Evolutionary conservation across 805 yeast genomes (phyloP).

Genomic region (Limtongia smithiae): DNA sequence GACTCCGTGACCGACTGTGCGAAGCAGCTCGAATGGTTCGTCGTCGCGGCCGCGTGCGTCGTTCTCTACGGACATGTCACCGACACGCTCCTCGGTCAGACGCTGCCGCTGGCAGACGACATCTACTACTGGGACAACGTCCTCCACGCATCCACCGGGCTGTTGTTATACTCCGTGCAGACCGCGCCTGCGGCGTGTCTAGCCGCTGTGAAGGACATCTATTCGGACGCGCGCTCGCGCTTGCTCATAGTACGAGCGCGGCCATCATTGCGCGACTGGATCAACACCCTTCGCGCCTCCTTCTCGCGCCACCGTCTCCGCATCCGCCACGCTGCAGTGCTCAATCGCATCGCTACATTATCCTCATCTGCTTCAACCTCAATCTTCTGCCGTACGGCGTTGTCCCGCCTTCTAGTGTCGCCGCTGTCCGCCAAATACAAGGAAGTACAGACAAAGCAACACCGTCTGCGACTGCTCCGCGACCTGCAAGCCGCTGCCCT

Average conservation of each 20-base stretch:
- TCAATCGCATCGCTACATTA: too few species aligned
- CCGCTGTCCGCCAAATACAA: conserved; percentile 25
- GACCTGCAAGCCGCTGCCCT: conserved; percentile 30
- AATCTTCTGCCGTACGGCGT: conserved; percentile 54
- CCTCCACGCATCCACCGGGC: conserved; percentile 37
- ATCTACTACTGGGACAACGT: conserved; percentile 48
- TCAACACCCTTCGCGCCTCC: too few species aligned
- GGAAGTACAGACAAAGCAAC: conserved; percentile 26
- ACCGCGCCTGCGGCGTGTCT: conserved; percentile 6
- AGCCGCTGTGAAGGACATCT: background rate
- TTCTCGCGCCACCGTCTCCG: too few species aligned
- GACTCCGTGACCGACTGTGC: conserved; percentile 4
- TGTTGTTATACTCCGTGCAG: conserved; percentile 43
- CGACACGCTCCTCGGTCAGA: conserved; percentile 40
- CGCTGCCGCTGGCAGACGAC: conserved; percentile 45
- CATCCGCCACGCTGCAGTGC: too few species aligned
- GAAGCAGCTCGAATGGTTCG: conserved; percentile 34
- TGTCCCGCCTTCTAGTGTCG: conserved; percentile 17
- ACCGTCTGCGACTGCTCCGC: conserved; percentile 19
- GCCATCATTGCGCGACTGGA: conserved; percentile 43
- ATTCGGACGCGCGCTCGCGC: background rate
- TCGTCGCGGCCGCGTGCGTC: conserved; percentile 37
- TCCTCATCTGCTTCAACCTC: conserved; percentile 71
- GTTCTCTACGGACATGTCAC: conserved; percentile 39
- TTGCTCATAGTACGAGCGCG: background rate